Evolutionary conservation across 169 alveolate species (phyloP), one percentile per base, ranked within the genome.

Genomic region (Cryptosporidium xiaoi): DNA sequence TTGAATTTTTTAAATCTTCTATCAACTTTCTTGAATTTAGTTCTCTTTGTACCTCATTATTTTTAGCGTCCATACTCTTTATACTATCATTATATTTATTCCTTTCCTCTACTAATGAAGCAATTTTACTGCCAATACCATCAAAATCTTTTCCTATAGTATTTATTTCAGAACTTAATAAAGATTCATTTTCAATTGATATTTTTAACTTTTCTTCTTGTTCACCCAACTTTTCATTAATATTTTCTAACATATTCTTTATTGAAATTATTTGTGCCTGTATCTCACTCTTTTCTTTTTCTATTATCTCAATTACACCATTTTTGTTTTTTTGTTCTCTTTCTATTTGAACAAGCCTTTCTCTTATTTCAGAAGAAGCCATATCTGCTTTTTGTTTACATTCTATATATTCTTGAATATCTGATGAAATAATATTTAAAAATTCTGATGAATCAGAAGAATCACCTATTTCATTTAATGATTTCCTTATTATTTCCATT

Each of bases 31-130:
- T 51, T 16, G 82, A 44, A 18, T 90, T 56, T 12, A 50, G 50
- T 40, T 71, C 83, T 58, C 71, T 62, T 46, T 77, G 51, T 13
- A 77, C 36, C 31, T 87, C 92, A 46, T 68, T 69, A 51, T 89
- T 90, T 64, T 90, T 92, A 29, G 84, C 90, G 60, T 92, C 87
- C 44, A 90, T 82, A 69, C 83, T 71, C 51, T 83, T 87, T 8
- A 64, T 71, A 83, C 82, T 83, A 67, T 90, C 92, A 13, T 83
- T 71, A 58, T 67, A 83, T 46, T 51, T 82, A 64, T 84, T 82
- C 66, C 91, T 82, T 68, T 87, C 83, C 64, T 85, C 82, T 7
- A 85, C 69, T 40, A 71, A 60, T 15, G 82, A 83, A 56, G 90
- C 91, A 55, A 85, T 85, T 10, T 77, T 69, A 29, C 34, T 56